A percentile compares a stretch with the other conserved stretches of the same genome.
These are phyloP conservation scores for Fraxinus platypoda DNA, from an alignment of 305 asterid genomes.

Conservation along the genomic window DNA sequence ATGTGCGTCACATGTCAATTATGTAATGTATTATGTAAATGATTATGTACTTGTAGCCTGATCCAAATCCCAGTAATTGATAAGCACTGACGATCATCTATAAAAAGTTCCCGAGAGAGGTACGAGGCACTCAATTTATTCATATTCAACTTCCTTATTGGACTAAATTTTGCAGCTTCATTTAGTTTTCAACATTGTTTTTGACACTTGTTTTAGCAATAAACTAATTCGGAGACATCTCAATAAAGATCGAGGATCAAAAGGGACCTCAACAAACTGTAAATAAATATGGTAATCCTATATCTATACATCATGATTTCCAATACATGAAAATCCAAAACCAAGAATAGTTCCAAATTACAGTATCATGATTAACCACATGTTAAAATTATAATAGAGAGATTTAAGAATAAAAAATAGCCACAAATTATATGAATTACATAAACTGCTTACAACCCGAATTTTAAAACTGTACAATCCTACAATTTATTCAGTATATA, in stretches of 20 bases:
- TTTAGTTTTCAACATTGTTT: neutral
- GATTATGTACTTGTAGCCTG: no score
- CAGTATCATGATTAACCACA: neutral
- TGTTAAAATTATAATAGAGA: neutral
- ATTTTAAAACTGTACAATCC: neutral
- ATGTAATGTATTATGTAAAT: no score
- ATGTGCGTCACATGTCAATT: no score
- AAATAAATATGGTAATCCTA: neutral
- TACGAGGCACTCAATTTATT: neutral
- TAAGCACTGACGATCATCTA: neutral
- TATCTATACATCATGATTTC: neutral
- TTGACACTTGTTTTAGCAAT: neutral
- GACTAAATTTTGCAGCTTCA: neutral
- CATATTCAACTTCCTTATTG: neutral
- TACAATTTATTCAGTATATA: neutral
- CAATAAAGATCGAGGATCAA: neutral
- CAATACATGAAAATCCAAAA: neutral
- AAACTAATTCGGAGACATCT: neutral
- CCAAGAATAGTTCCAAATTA: neutral
- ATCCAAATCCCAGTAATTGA: neutral
- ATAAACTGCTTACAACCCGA: neutral
- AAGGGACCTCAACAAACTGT: neutral
- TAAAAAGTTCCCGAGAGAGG: neutral
- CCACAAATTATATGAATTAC: neutral
- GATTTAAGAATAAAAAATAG: neutral